Evolutionary conservation across 2,329 filamentous ascomycete genomes (phyloP).

Genomic region (Paraphaeosphaeria sporulosa): DNA sequence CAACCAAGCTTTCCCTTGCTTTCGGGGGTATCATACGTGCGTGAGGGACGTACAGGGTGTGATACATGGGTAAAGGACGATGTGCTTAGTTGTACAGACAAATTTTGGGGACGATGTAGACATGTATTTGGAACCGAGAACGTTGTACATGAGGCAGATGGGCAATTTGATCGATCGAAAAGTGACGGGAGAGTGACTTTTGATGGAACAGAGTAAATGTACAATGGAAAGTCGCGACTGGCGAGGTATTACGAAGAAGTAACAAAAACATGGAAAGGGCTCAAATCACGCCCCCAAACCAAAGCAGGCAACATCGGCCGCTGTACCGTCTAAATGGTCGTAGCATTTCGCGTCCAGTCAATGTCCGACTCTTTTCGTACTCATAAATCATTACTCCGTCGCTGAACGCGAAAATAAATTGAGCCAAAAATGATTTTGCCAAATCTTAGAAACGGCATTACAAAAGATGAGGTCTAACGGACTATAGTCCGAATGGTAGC

Average conservation of each 20-base stretch:
- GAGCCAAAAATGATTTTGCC: background rate
- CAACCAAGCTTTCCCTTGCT: slow-evolving; percentile 8
- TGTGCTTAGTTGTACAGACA: slow-evolving; percentile 5
- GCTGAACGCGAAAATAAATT: slow-evolving; percentile 5
- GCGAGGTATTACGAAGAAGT: slow-evolving; percentile 8
- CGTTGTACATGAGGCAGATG: background rate
- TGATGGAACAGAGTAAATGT: slow-evolving; percentile 2
- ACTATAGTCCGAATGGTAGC: background rate
- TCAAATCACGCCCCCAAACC: background rate
- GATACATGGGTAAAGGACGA: slow-evolving; percentile 1
- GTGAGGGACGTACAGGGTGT: background rate
- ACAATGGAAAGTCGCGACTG: slow-evolving; percentile 1
- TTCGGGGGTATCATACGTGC: slow-evolving; percentile 2
- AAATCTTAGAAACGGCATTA: background rate
- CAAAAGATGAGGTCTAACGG: slow-evolving; percentile 1
- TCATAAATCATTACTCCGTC: slow-evolving; percentile 14
- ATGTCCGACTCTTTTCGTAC: slow-evolving; percentile 5
- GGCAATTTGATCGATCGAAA: slow-evolving; percentile 5
- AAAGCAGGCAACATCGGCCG: background rate
- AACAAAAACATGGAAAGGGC: background rate
- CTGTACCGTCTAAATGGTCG: slow-evolving; percentile 9
- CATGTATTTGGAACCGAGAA: background rate
- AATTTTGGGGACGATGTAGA: background rate
- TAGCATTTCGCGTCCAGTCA: background rate
- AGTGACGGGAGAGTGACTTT: background rate